These are phyloP conservation scores for Dalbergia cochinchinensis DNA, from an alignment of 306 rosid genomes.

Conservation along the genomic window DNA sequence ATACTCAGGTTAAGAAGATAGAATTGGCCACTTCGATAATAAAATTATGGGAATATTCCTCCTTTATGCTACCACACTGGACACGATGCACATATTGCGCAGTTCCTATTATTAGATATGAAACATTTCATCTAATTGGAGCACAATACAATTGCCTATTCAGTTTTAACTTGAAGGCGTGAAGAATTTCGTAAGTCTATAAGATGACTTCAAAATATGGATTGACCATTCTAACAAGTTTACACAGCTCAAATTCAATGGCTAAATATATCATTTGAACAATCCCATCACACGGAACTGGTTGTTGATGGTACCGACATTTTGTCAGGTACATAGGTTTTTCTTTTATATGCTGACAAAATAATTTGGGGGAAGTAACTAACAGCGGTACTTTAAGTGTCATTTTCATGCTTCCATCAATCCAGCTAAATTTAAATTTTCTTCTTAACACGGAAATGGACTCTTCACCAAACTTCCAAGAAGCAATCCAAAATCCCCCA, in stretches of 20 bases:
- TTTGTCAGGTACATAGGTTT: slow-evolving; percentile 27
- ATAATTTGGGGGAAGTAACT: slow-evolving; percentile 8
- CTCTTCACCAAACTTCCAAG: slow-evolving; percentile 50
- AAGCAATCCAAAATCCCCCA: slow-evolving; percentile 39
- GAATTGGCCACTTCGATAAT: slow-evolving; percentile 5
- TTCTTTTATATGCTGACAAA: neutral
- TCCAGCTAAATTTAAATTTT: slow-evolving; percentile 36
- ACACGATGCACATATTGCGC: slow-evolving; percentile 16
- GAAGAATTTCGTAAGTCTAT: neutral
- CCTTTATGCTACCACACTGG: neutral
- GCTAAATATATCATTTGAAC: slow-evolving; percentile 35
- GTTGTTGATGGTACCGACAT: slow-evolving; percentile 40
- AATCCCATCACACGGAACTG: slow-evolving; percentile 39
- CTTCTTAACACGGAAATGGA: slow-evolving; percentile 38
- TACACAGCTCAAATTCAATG: slow-evolving; percentile 31
- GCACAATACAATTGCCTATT: neutral
- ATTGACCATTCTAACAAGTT: slow-evolving; percentile 14
- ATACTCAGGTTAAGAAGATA: too few relatives aligned
- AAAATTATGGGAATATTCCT: slow-evolving; percentile 4
- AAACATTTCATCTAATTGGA: slow-evolving; percentile 14
- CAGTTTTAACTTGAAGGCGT: slow-evolving; percentile 10
- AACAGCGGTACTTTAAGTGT: slow-evolving; percentile 34
- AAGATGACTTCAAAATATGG: slow-evolving; percentile 12
- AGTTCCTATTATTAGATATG: neutral
- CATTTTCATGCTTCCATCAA: slow-evolving; percentile 38